Conservation (phyloP, 768 basidiomycete species). For the Phlebiopsis flavidoalba region DNA sequence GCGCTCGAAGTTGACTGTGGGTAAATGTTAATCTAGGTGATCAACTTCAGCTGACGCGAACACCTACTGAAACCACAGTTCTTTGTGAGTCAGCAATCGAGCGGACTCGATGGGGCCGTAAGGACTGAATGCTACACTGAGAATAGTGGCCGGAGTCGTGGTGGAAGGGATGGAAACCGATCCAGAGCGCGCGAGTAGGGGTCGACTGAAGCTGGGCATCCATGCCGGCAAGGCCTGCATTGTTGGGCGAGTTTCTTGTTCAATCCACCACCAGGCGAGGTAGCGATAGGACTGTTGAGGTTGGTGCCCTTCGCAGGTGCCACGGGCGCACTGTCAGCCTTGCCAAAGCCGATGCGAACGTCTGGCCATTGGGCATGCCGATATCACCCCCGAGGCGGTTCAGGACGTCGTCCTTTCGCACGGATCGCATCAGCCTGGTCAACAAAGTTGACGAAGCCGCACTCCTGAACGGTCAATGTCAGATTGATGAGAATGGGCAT, state of each 20-base stretch:
- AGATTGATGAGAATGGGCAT: not conserved
- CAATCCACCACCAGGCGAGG: conserved; percentile 48
- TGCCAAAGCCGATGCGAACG: conserved; percentile 98
- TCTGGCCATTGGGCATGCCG: conserved; percentile 91
- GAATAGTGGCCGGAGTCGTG: conserved; percentile 89
- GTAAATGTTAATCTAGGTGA: not conserved
- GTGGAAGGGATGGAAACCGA: conserved; percentile 95
- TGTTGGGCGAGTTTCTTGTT: conserved; percentile 42
- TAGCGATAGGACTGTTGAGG: conserved; percentile 56
- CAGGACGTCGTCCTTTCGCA: conserved; percentile 95
- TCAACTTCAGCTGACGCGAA: not conserved
- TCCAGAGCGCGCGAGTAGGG: conserved; percentile 95
- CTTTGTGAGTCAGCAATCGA: conserved; percentile 92
- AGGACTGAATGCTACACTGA: conserved; percentile 93
- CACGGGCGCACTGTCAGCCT: conserved; percentile 93
- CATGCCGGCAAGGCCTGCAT: conserved; percentile 59
- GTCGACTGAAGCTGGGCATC: conserved; percentile 86
- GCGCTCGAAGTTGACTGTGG: conserved; percentile 90
- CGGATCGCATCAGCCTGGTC: conserved; percentile 94
- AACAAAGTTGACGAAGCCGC: conserved; percentile 98
- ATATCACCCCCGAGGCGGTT: conserved; percentile 94
- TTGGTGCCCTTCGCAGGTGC: conserved; percentile 76
- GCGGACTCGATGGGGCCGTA: conserved; percentile 98
- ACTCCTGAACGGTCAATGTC: conserved; percentile 55
- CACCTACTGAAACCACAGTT: conserved; percentile 87